These are phyloP conservation scores for Myxozyma lipomycoides DNA, from an alignment of 805 yeast species.

Conservation along the genomic window DNA sequence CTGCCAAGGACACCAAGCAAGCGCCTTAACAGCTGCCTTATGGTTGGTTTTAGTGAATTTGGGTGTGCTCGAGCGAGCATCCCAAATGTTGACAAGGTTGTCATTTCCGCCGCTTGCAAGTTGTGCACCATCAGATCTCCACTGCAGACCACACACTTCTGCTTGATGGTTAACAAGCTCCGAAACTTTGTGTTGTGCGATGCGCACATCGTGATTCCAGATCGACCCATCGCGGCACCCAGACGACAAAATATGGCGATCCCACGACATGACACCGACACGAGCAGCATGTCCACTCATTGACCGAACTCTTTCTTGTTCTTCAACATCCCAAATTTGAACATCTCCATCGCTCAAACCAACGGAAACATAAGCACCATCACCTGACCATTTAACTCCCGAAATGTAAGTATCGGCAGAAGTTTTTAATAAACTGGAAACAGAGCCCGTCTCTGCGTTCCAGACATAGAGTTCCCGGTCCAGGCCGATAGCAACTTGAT, in stretches of 20 bases:
- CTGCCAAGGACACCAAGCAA: conserved; percentile 92
- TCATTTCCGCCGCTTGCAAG: conserved; percentile 94
- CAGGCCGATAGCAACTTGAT: conserved; percentile 82
- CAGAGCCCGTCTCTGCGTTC: conserved; percentile 83
- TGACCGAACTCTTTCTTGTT: conserved; percentile 62
- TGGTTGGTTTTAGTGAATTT: conserved; percentile 73
- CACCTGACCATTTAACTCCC: conserved; percentile 86
- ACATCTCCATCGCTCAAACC: conserved; percentile 79
- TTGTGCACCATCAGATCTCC: conserved; percentile 78
- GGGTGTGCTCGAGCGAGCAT: conserved; percentile 65
- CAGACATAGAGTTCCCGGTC: conserved; percentile 82
- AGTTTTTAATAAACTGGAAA: conserved; percentile 61
- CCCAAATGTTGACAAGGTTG: conserved; percentile 91
- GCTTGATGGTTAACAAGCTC: conserved; percentile 67
- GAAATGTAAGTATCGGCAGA: conserved; percentile 49
- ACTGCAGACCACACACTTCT: conserved; percentile 88
- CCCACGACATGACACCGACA: conserved; percentile 82
- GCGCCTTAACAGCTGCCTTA: conserved; percentile 91
- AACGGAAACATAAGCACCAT: conserved; percentile 77
- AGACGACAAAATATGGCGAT: conserved; percentile 70
- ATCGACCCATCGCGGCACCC: conserved; percentile 85
- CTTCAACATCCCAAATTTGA: conserved; percentile 92
- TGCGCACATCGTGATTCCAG: conserved; percentile 84
- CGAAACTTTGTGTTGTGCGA: conserved; percentile 67
- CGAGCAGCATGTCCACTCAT: conserved; percentile 72